Evolutionary conservation across 2,329 filamentous ascomycete species (phyloP).

Genomic region (Xylariaceae sp.): DNA sequence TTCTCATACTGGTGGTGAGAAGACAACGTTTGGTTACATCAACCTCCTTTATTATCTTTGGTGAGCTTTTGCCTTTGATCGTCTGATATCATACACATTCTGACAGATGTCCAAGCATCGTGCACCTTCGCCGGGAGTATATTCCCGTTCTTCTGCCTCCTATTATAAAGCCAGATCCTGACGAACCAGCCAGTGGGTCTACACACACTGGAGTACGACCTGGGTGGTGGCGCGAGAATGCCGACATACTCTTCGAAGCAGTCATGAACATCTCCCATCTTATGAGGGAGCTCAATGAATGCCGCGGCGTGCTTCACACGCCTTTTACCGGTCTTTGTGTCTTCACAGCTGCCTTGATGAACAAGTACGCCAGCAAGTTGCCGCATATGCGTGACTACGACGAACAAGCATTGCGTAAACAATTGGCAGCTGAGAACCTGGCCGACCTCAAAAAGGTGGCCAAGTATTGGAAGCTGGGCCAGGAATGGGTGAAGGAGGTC

Average conservation of each 20-base stretch:
- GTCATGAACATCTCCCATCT: slow-evolving; percentile 17
- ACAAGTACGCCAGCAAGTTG: slow-evolving; percentile 14
- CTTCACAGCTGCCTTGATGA: slow-evolving; percentile 17
- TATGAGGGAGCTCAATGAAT: slow-evolving; percentile 17
- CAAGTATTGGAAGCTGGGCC: slow-evolving; percentile 13
- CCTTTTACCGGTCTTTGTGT: slow-evolving; percentile 19
- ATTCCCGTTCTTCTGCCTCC: slow-evolving; percentile 12
- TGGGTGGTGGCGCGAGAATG: slow-evolving; percentile 17
- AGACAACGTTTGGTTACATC: slow-evolving; percentile 18
- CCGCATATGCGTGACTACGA: slow-evolving; percentile 12
- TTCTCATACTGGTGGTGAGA: slow-evolving; percentile 16
- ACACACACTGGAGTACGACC: slow-evolving; percentile 14
- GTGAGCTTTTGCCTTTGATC: slow-evolving; percentile 4
- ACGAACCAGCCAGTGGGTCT: slow-evolving; percentile 15
- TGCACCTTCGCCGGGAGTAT: slow-evolving; percentile 14
- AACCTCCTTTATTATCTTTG: slow-evolving; percentile 18
- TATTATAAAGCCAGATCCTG: slow-evolving; percentile 13
- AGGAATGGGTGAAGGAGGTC: slow-evolving; percentile 19
- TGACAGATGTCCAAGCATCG: slow-evolving; percentile 1
- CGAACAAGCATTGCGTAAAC: slow-evolving; percentile 10
- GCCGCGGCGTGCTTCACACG: slow-evolving; percentile 14
- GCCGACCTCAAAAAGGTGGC: slow-evolving; percentile 15
- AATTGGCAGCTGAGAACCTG: slow-evolving; percentile 14
- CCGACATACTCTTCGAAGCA: slow-evolving; percentile 16
- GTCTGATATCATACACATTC: neutral